Percentiles rank a stretch among this genome's conserved stretches.
These are phyloP conservation scores for Obelidium mucronatum DNA, from an alignment of 192 early-diverging fungal genomes.

Conservation along the genomic window DNA sequence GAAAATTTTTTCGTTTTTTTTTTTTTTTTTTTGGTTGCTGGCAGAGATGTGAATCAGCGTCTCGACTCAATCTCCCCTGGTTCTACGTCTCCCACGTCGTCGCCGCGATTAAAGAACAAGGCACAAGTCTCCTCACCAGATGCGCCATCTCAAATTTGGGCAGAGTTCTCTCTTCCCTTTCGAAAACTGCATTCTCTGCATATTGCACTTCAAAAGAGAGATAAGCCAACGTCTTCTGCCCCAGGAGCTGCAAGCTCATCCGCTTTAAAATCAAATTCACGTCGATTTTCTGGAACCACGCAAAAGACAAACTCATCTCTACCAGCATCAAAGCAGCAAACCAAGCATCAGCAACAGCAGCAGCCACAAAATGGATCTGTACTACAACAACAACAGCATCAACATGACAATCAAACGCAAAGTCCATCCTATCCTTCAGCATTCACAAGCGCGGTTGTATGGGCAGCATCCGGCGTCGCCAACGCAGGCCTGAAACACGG, in stretches of 20 bases:
- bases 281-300: not conserved
- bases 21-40: no score
- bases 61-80: not conserved
- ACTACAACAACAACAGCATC: not conserved
- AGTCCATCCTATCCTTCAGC: not conserved
- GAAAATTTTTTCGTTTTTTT: not conserved
- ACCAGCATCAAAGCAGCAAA: no score
- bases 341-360: no score
- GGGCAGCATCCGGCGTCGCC: not conserved
- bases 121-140: no score
- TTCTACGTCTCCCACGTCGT: not conserved
- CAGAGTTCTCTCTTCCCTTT: not conserved
- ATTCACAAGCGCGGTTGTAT: not conserved
- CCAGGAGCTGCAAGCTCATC: not conserved
- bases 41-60: not conserved
- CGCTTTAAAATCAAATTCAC: not conserved
- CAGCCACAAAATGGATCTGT: not conserved
- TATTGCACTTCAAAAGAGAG: slow-evolving; percentile 4
- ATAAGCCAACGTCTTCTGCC: slow-evolving; percentile 1
- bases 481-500: not conserved
- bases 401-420: not conserved
- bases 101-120: no score
- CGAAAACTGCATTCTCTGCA: slow-evolving; percentile 24
- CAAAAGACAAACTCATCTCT: no score
- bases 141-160: no score